Base-by-base conservation (phyloP, 345 rosid species). In the Arabis alpina region DNA sequence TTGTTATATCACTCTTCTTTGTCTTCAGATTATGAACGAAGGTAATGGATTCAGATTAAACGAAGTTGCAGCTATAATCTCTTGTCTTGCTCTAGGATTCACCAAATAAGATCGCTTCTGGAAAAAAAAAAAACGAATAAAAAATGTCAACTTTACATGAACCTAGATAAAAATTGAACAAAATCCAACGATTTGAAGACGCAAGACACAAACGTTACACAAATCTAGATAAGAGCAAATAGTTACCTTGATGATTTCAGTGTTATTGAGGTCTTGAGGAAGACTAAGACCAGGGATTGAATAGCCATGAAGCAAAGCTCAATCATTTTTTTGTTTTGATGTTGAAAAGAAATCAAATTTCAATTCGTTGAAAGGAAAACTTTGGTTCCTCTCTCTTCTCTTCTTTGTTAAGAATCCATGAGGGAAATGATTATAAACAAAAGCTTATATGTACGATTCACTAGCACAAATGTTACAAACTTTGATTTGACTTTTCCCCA, bases 211-310 rank as follows among this genome's bases (percentile, higher is more conserved):
- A 54, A 11, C 1, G 63, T 45, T 55, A 73, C 54, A 41, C 3
- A 40, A 66, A 66, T 58, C 52, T 37, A 73, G n/a, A n/a, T n/a
- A n/a, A n/a, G n/a, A n/a, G n/a, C n/a, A n/a, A n/a, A n/a, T n/a
- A n/a, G n/a, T n/a, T 72, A 84, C 98, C 94, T 82, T 85, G 73
- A 80, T 27, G 67, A 83, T 74, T 84, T 77, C 80, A 81, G 48
- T 59, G 81, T 58, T 62, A 41, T 15, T 36, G 1, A 75, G 64
- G 12, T 68, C 78, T 16, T 75, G 78, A 54, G 78, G 71, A 63
- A 84, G 64, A 59, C 80, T 77, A 68, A 87, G 78, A 10, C 81
- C 86, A 55, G 79, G 71, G 66, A 69, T 75, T 9, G 83, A 68
- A 27, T 82, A 87, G 66, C 75, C 96, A 85, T 82, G 80, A 80